Evolutionary conservation across 768 basidiomycete genomes (phyloP).

Genomic region (Lepiota brunneoincarnata): DNA sequence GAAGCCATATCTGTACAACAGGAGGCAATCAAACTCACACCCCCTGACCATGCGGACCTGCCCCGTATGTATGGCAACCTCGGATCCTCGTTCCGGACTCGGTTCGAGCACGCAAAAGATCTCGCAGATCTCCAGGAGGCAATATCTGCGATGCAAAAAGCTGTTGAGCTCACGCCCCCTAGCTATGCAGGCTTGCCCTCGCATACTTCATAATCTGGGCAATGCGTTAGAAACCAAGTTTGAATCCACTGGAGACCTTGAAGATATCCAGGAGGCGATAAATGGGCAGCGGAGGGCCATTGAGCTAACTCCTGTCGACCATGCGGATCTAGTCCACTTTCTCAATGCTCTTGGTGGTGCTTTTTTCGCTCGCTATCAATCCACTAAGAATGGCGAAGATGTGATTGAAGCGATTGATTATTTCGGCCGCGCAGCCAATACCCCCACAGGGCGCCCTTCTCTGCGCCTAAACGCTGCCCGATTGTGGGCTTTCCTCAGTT

Average conservation of each 20-base stretch:
- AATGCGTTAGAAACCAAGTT: constrained; percentile 8
- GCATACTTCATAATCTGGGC: not conserved
- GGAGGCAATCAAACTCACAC: constrained; percentile 13
- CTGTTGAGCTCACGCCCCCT: constrained; percentile 6
- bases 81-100: constrained; percentile 17
- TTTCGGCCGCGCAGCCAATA: too few species aligned
- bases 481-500: constrained; percentile 2
- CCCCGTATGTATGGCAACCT: constrained; percentile 17
- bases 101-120: constrained; percentile 21
- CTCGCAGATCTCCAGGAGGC: constrained; percentile 22
- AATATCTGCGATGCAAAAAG: constrained; percentile 6
- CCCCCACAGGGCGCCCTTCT: constrained; percentile 9
- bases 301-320: not conserved
- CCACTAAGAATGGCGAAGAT: too few species aligned
- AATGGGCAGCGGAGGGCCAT: not conserved
- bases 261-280: not conserved
- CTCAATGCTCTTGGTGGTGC: not conserved
- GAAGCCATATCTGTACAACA: constrained; percentile 14
- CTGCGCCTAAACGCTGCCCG: not conserved
- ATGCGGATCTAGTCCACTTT: not conserved
- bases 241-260: not conserved
- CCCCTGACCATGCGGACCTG: constrained; percentile 16
- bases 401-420: too few species aligned
- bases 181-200: constrained; percentile 1
- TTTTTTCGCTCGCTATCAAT: too few species aligned